Evolutionary conservation across 345 rosid genomes (phyloP), one percentile per base, ranked within the genome.

Genomic region (Pistacia integerrima): DNA sequence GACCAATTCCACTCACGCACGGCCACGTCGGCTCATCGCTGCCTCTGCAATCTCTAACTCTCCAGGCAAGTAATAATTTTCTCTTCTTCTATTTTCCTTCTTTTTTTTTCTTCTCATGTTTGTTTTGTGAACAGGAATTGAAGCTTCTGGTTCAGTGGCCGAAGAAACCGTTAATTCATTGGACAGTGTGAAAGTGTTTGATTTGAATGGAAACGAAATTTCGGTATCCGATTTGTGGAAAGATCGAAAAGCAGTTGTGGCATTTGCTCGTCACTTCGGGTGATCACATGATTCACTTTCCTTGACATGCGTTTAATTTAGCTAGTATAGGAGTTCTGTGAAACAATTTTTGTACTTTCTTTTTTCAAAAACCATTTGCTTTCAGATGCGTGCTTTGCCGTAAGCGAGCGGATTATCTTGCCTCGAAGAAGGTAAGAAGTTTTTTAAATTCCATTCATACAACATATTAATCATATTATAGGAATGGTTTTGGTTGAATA

Each of bases 231-330:
- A 92, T 86, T 73, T 95, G 70, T 95, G 98, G 98, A 90, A 90
- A 64, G 94, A 90, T 6, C 82, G 97, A 76, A 95, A 86, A 78
- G 91, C 94, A 0, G 92, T 92, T 67, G 87, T 95, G 48, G 98
- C 98, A 2, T 93, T 93, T 80, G 96, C 97, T 76, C 97, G 98
- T 81, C 99, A 93, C 82, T 95, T 95, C 69, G 98, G 97, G 97
- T 91, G 74, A 80, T 81, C 61, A 10, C 48, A 11, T 30, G 58
- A 49, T 17, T 17, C 8, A 33, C 57, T 54, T 18, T 51, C 57
- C 57, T 54, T 1, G 18, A 54, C 18, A 18, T 54, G 18, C 17
- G 1, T 54, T 14, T 54, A 18, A 41, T 67, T 30, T 22, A 44
- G 12, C 10, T 36, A 20, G 12, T 60, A 28, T 12, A 65, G 0